Evolutionary conservation across 192 early-diverging fungal genomes (phyloP), one percentile per base, ranked within the genome.

Genomic region (Pilaira anomala): DNA sequence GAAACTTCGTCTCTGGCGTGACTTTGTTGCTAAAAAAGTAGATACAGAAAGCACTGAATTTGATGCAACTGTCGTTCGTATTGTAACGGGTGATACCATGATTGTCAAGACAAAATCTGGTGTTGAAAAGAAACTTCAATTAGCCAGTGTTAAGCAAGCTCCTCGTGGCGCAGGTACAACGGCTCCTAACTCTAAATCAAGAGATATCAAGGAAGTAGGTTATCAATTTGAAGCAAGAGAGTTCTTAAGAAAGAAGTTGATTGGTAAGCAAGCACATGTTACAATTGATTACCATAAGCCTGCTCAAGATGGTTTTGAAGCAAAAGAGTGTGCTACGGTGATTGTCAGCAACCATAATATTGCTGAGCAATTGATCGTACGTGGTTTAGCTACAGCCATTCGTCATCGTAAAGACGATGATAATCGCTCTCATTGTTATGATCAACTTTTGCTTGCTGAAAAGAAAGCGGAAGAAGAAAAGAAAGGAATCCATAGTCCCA

Each of bases 161-260:
- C 68, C 74, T 53, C 63, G 64, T 48, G 62, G 60, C 19, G 19
- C 67, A 18, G 73, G 55, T 42, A 70, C 58, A 18, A 42, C 62
- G 1, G 50, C 58, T 22, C 62, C 67, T 13, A 22, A 46, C 30
- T 86, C 91, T 8, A 90, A 88, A 63, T 70, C 77, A 42, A 86
- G 88, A 25, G 90, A 91, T 59, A 71, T 85, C 14, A 84, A 86
- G 57, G 84, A 91, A 61, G 85, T 85, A 9, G 89, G 87, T 7
- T 96, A 93, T 72, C 82, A 91, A 36, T 85, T 87, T 68, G 90
- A 96, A 58, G 94, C 95, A 16, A 87, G 86, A 66, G 97, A 99
- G 71, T 85, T 86, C 58, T 80, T 99, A 45, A 87, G 97, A 30
- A 88, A 89, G 62, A 81, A 87, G 48, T 77, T 92, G 60, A 94